Conservation (phyloP, 1,284 basidiomycete species). For the Trametes hirsuta region DNA sequence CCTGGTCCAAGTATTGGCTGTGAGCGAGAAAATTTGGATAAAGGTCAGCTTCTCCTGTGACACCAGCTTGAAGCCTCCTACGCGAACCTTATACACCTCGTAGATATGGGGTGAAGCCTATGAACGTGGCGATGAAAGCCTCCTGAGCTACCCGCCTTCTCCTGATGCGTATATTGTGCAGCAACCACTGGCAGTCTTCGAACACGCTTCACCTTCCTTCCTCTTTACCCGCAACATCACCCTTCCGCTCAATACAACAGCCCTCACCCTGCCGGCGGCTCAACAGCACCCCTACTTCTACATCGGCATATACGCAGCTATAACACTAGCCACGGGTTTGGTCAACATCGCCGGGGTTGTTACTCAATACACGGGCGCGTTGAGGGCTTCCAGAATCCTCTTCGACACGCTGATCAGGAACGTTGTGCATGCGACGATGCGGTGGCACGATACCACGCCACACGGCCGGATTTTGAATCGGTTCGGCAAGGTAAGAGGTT, state of each 20-base stretch:
- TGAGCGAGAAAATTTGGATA: constrained; percentile 75
- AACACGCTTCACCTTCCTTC: constrained; percentile 41
- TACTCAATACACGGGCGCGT: constrained; percentile 63
- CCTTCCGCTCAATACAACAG: constrained; percentile 31
- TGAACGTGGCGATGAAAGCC: constrained; percentile 22
- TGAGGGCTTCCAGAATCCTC: constrained; percentile 60
- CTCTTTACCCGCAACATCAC: constrained; percentile 35
- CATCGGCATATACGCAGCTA: constrained; percentile 61
- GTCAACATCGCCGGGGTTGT: constrained; percentile 48
- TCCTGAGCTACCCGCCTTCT: no score
- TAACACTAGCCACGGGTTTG: constrained; percentile 51
- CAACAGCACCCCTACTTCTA: constrained; percentile 64
- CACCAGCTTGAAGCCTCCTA: background rate
- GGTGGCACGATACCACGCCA: constrained; percentile 55
- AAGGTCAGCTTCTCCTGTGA: constrained; percentile 50
- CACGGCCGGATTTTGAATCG: constrained; percentile 67
- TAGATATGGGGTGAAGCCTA: constrained; percentile 71
- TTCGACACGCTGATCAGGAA: constrained; percentile 59
- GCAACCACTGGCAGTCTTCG: constrained; percentile 35
- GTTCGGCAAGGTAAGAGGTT: constrained; percentile 54
- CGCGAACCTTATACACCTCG: background rate
- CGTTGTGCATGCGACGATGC: constrained; percentile 67
- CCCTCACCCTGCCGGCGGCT: constrained; percentile 49
- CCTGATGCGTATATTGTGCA: constrained; percentile 30
- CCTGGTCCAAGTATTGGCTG: constrained; percentile 50